Evolutionary conservation across 1,284 basidiomycete species (phyloP), one percentile per base, ranked within the genome.

Genomic region (Ustilago sp.): DNA sequence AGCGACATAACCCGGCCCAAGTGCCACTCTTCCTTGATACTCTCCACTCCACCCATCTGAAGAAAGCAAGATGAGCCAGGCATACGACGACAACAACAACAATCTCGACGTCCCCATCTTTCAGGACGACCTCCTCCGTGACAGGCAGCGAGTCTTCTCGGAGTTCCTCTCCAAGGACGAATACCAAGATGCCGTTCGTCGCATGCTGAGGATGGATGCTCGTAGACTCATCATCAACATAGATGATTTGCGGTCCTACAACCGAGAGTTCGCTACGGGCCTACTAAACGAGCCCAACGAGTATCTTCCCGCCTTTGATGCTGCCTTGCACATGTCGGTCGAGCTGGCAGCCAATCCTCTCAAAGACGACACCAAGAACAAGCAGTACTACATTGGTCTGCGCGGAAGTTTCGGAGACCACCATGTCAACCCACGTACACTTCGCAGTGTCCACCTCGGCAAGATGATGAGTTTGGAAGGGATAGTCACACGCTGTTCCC

Each of bases 331-430:
- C 23, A 91, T 91, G 72, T 89, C 95, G 63, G 90, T 97, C 51
- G 89, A 92, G 81, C 90, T 91, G 72, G 88, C 93, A 5, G 90
- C 92, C 82, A 93, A 95, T 86, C 88, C 89, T 7, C 90, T 92
- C 58, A 96, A 97, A 88, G 92, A 95, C 87, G 91, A 93, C 59
- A 91, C 94, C 68, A 88, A 90, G 43, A 90, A 90, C 70, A 95
- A 93, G 71, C 71, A 71, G 45, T 84, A 77, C 74, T 92, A 93
- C 80, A 90, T 98, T 68, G 97, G 96, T n/a, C 91, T 99, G 86
- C 92, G 93, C 77, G 97, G 97, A 63, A 96, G 94, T n/a, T 99
- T 99, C 86, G 97, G 97, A 54, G 95, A 98, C 87, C 94, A 99
- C 86, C 95, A 98, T 87, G 93, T 96, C 87, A 98, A 93, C 87